Evolutionary conservation across 441 rosid species (phyloP).

Genomic region (Raphanus hybrid): DNA sequence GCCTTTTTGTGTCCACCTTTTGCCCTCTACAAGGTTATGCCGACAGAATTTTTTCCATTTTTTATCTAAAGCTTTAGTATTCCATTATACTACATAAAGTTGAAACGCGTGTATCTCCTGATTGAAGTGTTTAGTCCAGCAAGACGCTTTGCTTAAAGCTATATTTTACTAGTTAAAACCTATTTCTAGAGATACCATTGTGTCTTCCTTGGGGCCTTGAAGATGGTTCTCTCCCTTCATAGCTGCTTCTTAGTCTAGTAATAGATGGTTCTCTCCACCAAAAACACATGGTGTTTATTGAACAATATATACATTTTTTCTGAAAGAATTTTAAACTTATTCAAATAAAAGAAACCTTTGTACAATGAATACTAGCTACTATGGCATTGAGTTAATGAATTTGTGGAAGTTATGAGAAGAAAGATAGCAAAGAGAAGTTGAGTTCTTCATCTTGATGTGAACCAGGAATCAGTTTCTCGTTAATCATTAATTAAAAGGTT

Average conservation of each 20-base stretch:
- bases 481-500: not conserved
- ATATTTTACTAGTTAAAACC: conserved; percentile 16
- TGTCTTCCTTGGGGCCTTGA: not conserved
- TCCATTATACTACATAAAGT: conserved; percentile 16
- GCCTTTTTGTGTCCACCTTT: conserved; percentile 8
- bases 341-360: too few relatives aligned
- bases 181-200: conserved; percentile 11
- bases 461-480: conserved; percentile 1
- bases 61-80: conserved; percentile 17
- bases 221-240: conserved; percentile 16
- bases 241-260: not conserved
- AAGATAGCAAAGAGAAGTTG: too few relatives aligned
- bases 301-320: conserved; percentile 1
- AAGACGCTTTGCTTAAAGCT: conserved; percentile 2
- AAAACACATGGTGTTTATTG: not conserved
- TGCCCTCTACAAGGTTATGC: conserved; percentile 14
- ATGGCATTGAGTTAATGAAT: too few relatives aligned
- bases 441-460: not conserved
- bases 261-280: not conserved
- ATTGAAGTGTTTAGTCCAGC: conserved; percentile 20
- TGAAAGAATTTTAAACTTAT: too few relatives aligned
- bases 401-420: too few relatives aligned
- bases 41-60: conserved; percentile 3
- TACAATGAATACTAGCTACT: too few relatives aligned
- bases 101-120: conserved; percentile 8